Conservation (phyloP, 2,329 filamentous ascomycete species). For the Arachnopeziza araneosa region DNA sequence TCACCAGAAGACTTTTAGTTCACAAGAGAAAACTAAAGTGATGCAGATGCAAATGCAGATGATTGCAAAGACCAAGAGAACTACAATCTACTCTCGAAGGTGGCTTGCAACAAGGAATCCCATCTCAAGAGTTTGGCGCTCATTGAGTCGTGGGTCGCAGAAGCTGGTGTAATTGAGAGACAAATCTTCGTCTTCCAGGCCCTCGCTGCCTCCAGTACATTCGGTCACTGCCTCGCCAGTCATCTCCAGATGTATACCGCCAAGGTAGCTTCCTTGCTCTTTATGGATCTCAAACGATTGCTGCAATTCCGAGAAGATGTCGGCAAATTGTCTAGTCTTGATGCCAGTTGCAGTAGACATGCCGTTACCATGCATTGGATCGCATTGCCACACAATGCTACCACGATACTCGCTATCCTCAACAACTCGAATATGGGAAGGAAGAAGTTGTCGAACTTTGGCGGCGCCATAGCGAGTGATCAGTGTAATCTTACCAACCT, state of each 20-base stretch:
- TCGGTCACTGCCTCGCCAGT: conserved; percentile 96
- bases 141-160: conserved; percentile 91
- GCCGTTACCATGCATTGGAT: conserved; percentile 94
- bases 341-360: conserved; percentile 66
- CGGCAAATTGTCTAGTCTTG: conserved; percentile 87
- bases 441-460: conserved; percentile 70
- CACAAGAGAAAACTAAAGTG: neutral
- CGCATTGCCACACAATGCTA: conserved; percentile 90
- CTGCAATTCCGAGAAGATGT: conserved; percentile 83
- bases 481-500: conserved; percentile 88
- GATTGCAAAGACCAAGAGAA: neutral
- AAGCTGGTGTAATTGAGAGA: conserved; percentile 91
- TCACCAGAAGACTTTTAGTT: neutral
- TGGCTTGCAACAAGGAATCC: conserved; percentile 90
- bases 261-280: conserved; percentile 76
- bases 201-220: conserved; percentile 85
- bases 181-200: conserved; percentile 80
- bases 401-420: conserved; percentile 65
- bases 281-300: conserved; percentile 82
- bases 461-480: conserved; percentile 90
- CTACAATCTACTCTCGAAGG: conserved; percentile 8
- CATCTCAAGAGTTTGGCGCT: conserved; percentile 94
- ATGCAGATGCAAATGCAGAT: neutral
- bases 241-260: conserved; percentile 90
- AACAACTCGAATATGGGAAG: conserved; percentile 82